phyloP scores from a whole-genome alignment of 495 filamentous ascomycete genomes.

The Talaromyces adpressus region DNA sequence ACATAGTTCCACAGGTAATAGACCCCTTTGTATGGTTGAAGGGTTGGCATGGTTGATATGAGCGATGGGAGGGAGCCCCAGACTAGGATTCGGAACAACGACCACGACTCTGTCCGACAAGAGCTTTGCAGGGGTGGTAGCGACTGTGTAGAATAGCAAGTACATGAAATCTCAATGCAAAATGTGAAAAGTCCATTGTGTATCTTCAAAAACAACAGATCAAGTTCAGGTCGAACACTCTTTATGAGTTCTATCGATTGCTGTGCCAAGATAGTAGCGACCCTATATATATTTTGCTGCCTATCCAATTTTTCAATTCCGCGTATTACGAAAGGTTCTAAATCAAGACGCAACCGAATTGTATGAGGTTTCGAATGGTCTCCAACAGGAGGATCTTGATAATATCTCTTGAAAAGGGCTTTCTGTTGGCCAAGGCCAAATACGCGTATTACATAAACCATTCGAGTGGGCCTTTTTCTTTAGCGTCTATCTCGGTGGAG shows the following conservation, averaged over 20 bases:
- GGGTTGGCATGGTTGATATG: not conserved
- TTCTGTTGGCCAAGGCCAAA: not conserved
- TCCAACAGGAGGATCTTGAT: not conserved
- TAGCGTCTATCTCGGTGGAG: not conserved
- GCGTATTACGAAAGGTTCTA: not conserved
- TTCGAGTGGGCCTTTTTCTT: not conserved
- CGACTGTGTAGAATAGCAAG: not conserved
- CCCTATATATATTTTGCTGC: not conserved
- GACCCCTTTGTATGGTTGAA: conserved; percentile 1
- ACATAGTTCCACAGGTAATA: conserved; percentile 22
- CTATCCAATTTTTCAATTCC: not conserved
- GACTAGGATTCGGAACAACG: not conserved
- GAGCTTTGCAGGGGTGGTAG: not conserved
- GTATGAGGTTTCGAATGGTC: too few relatives aligned
- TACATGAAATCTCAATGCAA: not conserved
- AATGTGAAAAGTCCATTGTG: not conserved
- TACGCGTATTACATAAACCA: not conserved
- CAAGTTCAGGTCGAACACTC: not conserved
- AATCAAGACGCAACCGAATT: not conserved
- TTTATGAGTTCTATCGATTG: not conserved
- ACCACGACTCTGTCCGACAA: not conserved
- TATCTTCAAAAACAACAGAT: too few relatives aligned
- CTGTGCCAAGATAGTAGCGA: not conserved
- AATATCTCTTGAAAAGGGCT: not conserved
- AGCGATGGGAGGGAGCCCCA: not conserved